Conservation (phyloP, 2,329 filamentous ascomycete species). For the Sporothrix curviconia region DNA sequence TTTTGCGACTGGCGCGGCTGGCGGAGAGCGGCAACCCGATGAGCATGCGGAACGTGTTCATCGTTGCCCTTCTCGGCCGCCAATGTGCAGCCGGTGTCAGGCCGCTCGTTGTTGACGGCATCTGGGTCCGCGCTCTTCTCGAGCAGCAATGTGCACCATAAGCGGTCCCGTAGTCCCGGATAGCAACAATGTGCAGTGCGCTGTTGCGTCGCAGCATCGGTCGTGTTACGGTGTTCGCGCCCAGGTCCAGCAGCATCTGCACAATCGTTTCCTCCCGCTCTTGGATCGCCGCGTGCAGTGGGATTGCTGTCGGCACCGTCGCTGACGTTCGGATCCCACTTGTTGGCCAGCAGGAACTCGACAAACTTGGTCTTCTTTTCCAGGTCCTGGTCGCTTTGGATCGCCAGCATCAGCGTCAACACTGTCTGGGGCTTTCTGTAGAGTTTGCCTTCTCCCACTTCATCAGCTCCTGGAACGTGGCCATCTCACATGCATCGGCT, state of each 20-base stretch:
- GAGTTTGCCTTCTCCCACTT: background rate
- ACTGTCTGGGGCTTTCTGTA: background rate
- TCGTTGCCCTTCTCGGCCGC: background rate
- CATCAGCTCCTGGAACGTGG: background rate
- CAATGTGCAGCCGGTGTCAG: background rate
- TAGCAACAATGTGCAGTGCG: background rate
- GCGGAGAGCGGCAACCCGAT: background rate
- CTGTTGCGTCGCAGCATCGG: background rate
- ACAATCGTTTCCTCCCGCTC: background rate
- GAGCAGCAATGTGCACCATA: background rate
- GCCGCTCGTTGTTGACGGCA: background rate
- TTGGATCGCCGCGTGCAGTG: background rate
- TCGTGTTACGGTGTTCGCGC: background rate
- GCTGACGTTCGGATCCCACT: background rate
- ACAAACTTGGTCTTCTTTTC: background rate
- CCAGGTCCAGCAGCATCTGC: constrained; percentile 6
- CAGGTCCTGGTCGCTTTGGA: background rate
- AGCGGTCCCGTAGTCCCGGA: background rate
- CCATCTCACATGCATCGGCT: background rate
- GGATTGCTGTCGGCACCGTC: background rate
- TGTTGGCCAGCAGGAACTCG: background rate
- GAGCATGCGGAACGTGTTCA: background rate
- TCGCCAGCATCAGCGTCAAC: background rate
- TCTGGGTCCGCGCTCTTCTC: background rate
- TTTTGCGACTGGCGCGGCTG: background rate